These are phyloP conservation scores for Akebia trifoliata DNA, from an alignment of 164 flowering plant species.

Conservation along the genomic window DNA sequence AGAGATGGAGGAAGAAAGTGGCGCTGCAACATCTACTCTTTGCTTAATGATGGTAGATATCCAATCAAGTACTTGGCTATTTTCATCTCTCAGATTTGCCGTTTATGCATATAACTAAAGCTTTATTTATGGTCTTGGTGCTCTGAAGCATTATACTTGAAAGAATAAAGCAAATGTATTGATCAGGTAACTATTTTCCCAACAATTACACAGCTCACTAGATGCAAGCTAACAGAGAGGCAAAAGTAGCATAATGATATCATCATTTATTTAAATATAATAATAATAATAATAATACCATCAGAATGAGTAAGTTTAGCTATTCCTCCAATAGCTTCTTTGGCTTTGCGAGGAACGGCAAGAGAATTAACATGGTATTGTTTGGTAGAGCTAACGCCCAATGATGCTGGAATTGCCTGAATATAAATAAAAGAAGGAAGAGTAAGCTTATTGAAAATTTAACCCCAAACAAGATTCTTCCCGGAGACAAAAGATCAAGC, in stretches of 20 bases:
- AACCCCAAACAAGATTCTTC: neutral
- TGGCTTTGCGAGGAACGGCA: conserved; percentile 97
- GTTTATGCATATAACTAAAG: neutral
- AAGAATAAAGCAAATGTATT: too few relatives aligned
- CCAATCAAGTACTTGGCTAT: neutral
- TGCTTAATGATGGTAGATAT: conserved; percentile 83
- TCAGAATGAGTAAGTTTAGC: conserved; percentile 90
- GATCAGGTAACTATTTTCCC: neutral
- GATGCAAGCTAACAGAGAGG: neutral
- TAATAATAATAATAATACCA: conserved; percentile 38
- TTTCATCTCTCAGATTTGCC: neutral
- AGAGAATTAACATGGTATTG: conserved; percentile 91
- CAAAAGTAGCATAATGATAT: neutral
- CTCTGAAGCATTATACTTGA: neutral
- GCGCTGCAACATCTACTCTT: conserved; percentile 90
- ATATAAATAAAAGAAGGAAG: conserved; percentile 8
- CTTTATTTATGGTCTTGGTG: too few relatives aligned
- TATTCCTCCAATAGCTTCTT: conserved; percentile 99
- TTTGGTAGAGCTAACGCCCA: conserved; percentile 85
- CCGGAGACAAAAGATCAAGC: neutral
- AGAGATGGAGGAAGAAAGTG: conserved; percentile 94
- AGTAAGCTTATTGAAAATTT: conserved; percentile 5
- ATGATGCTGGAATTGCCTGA: conserved; percentile 91
- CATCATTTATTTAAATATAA: neutral
- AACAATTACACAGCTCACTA: neutral